Evolutionary conservation across 148 eudicot species (phyloP).

Genomic region (Nepenthes gracilis): DNA sequence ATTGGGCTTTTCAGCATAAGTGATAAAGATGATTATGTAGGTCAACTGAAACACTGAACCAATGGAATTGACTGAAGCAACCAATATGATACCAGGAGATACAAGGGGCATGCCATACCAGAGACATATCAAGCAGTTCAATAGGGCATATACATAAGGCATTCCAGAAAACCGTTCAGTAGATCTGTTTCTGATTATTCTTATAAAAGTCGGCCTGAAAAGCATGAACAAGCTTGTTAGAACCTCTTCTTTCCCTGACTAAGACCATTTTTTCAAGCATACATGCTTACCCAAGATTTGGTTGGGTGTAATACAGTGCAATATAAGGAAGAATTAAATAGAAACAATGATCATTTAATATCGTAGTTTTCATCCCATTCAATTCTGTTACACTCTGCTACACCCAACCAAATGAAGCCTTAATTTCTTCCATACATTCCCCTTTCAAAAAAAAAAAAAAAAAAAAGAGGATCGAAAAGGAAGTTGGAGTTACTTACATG

Average conservation of each 20-base stretch:
- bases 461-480: no score
- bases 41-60: constrained; percentile 31
- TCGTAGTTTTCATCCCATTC: no score
- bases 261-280: neutral
- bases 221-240: neutral
- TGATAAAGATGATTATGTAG: constrained; percentile 24
- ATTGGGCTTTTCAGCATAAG: constrained; percentile 19
- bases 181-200: constrained; percentile 31
- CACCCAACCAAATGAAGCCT: no score
- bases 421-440: no score
- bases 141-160: constrained; percentile 33
- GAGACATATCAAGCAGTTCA: constrained; percentile 43
- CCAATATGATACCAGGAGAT: constrained; percentile 24
- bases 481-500: constrained; percentile 20
- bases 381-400: no score
- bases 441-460: no score
- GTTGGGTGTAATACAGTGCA: no score
- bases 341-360: no score
- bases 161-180: constrained; percentile 41
- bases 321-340: no score
- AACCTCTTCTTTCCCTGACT: neutral
- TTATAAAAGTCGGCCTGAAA: constrained; percentile 35
- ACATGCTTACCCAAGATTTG: no score
- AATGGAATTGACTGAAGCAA: constrained; percentile 33
- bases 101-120: constrained; percentile 46